phyloP scores from a whole-genome alignment of 345 rosid species.

The Eucalyptus regnans region DNA sequence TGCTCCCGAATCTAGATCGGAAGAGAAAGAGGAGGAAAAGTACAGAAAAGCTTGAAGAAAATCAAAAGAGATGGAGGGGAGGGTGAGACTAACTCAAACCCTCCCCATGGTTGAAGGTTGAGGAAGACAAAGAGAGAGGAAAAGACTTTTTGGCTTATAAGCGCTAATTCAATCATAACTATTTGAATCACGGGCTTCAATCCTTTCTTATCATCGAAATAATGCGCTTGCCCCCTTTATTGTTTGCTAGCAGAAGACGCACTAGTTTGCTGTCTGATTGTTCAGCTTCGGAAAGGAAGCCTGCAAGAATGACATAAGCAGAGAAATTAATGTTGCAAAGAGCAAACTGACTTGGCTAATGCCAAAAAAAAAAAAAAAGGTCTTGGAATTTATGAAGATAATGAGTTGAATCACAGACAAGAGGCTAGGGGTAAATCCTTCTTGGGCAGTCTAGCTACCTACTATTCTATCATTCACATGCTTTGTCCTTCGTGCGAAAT shows the following conservation, averaged over 20 bases:
- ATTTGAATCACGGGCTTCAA: neutral
- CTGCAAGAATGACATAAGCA: neutral
- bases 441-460: neutral
- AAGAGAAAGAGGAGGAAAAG: too few relatives aligned
- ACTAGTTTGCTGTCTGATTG: neutral
- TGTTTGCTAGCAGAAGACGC: neutral
- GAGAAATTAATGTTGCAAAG: neutral
- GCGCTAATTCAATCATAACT: too few relatives aligned
- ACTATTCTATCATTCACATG: neutral
- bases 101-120: too few relatives aligned
- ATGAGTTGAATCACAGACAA: neutral
- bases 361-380: neutral
- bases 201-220: neutral
- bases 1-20: too few relatives aligned
- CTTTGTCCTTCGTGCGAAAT: neutral
- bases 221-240: neutral
- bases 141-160: too few relatives aligned
- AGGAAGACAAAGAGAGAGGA: too few relatives aligned
- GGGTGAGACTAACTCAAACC: too few relatives aligned
- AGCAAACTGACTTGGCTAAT: neutral
- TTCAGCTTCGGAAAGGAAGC: neutral
- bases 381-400: neutral
- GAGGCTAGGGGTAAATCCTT: neutral
- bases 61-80: too few relatives aligned
- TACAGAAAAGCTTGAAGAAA: too few relatives aligned